A percentile compares a stretch with the other conserved stretches of the same genome.
These are phyloP conservation scores for Staphylotrichum longicolle DNA, from an alignment of 495 filamentous ascomycete genomes.

Conservation along the genomic window DNA sequence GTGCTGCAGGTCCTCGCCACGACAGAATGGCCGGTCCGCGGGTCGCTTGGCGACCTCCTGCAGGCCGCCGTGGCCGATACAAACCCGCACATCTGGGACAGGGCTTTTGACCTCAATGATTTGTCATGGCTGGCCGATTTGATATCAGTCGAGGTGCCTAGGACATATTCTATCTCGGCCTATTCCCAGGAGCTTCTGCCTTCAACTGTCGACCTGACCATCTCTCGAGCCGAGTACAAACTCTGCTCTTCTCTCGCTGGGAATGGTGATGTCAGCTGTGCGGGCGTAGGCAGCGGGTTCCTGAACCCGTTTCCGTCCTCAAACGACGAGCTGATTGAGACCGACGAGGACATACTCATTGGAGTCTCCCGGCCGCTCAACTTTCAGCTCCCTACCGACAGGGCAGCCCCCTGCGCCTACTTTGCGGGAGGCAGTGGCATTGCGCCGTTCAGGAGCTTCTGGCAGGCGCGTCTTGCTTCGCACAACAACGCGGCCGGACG, in stretches of 20 bases:
- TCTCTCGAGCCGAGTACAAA: conserved; percentile 49
- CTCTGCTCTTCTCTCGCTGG: conserved; percentile 43
- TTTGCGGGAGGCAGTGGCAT: conserved; percentile 54
- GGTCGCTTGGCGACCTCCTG: conserved; percentile 47
- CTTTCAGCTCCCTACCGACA: conserved; percentile 49
- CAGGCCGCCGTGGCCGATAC: conserved; percentile 46
- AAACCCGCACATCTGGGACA: conserved; percentile 47
- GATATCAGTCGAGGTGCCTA: conserved; percentile 47
- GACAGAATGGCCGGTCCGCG: conserved; percentile 49
- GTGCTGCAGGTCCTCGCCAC: conserved; percentile 49
- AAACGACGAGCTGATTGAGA: conserved; percentile 33
- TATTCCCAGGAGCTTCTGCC: conserved; percentile 48
- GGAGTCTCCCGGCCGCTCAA: conserved; percentile 50
- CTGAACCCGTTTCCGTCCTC: conserved; percentile 44
- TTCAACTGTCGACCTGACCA: conserved; percentile 46
- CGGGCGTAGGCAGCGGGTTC: conserved; percentile 51
- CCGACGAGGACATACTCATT: conserved; percentile 43
- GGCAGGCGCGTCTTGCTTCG: conserved; percentile 42
- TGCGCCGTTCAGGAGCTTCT: conserved; percentile 53
- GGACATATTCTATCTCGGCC: conserved; percentile 52
- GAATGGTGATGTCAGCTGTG: conserved; percentile 32
- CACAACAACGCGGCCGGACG: conserved; percentile 39
- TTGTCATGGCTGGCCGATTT: conserved; percentile 47
- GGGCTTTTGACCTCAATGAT: conserved; percentile 44
- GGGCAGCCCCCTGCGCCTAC: conserved; percentile 48